These are phyloP conservation scores for Reticulascus tulasneorum DNA, from an alignment of 2,329 filamentous ascomycete genomes.

Conservation along the genomic window DNA sequence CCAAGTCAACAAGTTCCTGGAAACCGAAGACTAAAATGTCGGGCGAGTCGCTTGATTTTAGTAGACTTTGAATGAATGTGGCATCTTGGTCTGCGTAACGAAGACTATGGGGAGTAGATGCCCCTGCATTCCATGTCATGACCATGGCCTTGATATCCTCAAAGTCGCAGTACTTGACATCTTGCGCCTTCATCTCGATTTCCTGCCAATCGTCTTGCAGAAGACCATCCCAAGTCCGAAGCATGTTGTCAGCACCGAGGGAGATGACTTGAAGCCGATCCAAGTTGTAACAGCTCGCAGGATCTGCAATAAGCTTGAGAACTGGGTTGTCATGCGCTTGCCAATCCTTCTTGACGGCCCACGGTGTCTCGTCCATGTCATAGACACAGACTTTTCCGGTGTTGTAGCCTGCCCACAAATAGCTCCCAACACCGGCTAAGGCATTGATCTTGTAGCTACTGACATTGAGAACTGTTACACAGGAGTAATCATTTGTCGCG, in stretches of 20 bases:
- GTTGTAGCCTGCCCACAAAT: conserved; percentile 92
- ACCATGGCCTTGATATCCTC: conserved; percentile 75
- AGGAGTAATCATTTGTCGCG: conserved; percentile 70
- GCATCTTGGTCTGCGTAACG: conserved; percentile 66
- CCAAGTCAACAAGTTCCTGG: conserved; percentile 95
- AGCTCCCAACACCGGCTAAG: conserved; percentile 72
- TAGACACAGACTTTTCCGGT: conserved; percentile 93
- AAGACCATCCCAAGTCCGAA: conserved; percentile 88
- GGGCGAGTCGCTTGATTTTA: conserved; percentile 72
- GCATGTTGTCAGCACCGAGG: conserved; percentile 78
- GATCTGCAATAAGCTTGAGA: conserved; percentile 71
- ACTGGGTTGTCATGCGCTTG: conserved; percentile 82
- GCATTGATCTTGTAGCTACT: conserved; percentile 95
- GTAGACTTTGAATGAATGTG: conserved; percentile 74
- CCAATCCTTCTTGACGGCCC: conserved; percentile 93
- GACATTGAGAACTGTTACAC: conserved; percentile 75
- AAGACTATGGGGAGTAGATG: conserved; percentile 83
- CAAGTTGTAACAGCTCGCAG: conserved; percentile 78
- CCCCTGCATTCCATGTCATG: conserved; percentile 96
- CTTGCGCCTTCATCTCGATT: conserved; percentile 76
- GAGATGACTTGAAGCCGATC: conserved; percentile 82
- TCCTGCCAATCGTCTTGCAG: conserved; percentile 95
- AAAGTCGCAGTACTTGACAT: conserved; percentile 81
- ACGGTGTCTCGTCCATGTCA: conserved; percentile 76
- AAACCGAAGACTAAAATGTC: conserved; percentile 96